These are phyloP conservation scores for Diaporthe eres DNA, from an alignment of 2,329 filamentous ascomycete species.

Conservation along the genomic window DNA sequence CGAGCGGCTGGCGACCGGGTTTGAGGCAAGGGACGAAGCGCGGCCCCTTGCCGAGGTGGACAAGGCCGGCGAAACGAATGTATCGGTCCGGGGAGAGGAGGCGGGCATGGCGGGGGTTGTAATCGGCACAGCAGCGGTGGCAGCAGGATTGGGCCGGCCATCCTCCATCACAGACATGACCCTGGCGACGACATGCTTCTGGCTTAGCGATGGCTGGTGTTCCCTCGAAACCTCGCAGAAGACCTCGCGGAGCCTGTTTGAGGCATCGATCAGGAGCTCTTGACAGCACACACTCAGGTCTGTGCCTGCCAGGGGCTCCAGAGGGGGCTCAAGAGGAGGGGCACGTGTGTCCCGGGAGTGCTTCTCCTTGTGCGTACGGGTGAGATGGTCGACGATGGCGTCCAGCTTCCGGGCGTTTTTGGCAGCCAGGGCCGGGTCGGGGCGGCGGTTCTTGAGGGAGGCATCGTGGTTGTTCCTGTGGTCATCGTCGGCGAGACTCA, in stretches of 20 bases:
- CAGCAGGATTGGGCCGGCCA: conserved; percentile 31
- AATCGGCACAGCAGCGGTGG: conserved; percentile 18
- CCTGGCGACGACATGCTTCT: conserved; percentile 61
- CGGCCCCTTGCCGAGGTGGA: conserved; percentile 40
- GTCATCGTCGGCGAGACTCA: conserved; percentile 67
- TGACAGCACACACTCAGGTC: conserved; percentile 62
- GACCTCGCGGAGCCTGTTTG: conserved; percentile 60
- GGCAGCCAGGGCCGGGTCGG: conserved; percentile 52
- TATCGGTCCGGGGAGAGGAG: conserved; percentile 35
- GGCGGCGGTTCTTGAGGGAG: conserved; percentile 51
- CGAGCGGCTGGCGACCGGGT: conserved; percentile 23
- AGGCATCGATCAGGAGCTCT: conserved; percentile 62
- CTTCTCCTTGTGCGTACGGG: conserved; percentile 61
- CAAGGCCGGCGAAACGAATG: conserved; percentile 35
- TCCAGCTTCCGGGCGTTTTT: conserved; percentile 54
- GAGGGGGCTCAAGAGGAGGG: conserved; percentile 47
- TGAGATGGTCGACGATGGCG: conserved; percentile 59
- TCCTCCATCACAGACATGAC: conserved; percentile 55
- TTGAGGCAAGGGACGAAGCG: conserved; percentile 39
- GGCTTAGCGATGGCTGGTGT: conserved; percentile 55
- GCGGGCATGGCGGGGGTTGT: conserved; percentile 1
- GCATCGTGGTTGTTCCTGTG: conserved; percentile 63
- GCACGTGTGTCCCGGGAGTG: conserved; percentile 57
- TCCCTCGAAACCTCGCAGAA: conserved; percentile 66
- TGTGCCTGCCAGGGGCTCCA: conserved; percentile 50